These are phyloP conservation scores for Coemansia sp. DNA, from an alignment of 192 early-diverging fungal species.

Conservation along the genomic window DNA sequence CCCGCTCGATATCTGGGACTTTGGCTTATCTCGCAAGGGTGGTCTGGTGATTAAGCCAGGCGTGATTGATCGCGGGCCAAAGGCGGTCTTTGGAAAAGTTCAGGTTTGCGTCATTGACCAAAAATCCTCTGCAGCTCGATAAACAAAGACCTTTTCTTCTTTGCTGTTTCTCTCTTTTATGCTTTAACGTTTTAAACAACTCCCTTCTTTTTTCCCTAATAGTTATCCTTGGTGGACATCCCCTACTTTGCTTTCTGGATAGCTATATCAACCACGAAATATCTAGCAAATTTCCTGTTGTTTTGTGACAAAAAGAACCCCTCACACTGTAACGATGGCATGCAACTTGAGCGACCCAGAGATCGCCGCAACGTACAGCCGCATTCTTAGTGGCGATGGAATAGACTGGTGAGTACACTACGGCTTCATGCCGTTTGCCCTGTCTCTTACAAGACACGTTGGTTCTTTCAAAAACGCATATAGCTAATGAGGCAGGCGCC, in stretches of 20 bases:
- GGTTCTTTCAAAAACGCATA: too few relatives aligned
- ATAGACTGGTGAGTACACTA: slow-evolving; percentile 39
- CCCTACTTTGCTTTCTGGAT: too few relatives aligned
- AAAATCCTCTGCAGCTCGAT: too few relatives aligned
- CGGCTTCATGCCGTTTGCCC: too few relatives aligned
- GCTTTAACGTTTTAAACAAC: not conserved
- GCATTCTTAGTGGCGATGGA: slow-evolving; percentile 28
- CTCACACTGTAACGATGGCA: slow-evolving; percentile 15
- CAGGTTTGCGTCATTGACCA: too few relatives aligned
- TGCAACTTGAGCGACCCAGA: slow-evolving; percentile 38
- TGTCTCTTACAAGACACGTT: too few relatives aligned
- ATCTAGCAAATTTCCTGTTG: not conserved
- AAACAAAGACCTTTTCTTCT: slow-evolving; percentile 1
- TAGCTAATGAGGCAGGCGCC: not conserved
- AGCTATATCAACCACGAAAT: not conserved
- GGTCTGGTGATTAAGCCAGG: too few relatives aligned
- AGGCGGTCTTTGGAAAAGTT: too few relatives aligned
- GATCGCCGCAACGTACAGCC: slow-evolving; percentile 40
- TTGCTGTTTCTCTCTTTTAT: not conserved
- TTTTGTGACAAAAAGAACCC: not conserved
- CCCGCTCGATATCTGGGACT: too few relatives aligned
- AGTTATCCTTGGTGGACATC: slow-evolving; percentile 5
- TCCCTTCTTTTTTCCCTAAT: not conserved
- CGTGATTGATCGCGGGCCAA: too few relatives aligned
- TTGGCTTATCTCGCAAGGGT: too few relatives aligned